Evolutionary conservation across 2,329 filamentous ascomycete species (phyloP).

Genomic region (Colletotrichum echinochloae): DNA sequence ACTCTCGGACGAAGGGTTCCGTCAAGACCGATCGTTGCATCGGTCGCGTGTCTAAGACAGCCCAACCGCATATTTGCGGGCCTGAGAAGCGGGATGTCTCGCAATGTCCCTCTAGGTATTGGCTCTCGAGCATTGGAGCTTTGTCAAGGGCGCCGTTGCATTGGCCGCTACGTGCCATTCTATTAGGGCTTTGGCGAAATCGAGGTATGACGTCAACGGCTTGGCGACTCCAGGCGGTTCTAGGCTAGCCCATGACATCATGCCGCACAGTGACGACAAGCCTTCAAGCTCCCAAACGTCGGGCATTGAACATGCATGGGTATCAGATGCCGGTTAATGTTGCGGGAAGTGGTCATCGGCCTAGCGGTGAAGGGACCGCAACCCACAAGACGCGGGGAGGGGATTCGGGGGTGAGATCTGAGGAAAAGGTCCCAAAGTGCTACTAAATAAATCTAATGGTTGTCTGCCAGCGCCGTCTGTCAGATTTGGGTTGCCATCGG

Average conservation of each 20-base stretch:
- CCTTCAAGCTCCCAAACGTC: constrained; percentile 12
- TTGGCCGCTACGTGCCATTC: neutral
- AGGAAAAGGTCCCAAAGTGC: neutral
- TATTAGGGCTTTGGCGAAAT: constrained; percentile 17
- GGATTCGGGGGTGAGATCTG: too few relatives aligned
- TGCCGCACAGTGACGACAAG: constrained; percentile 38
- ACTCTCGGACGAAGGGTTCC: neutral
- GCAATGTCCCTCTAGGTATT: constrained; percentile 14
- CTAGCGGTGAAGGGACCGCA: constrained; percentile 23
- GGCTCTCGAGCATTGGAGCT: constrained; percentile 8
- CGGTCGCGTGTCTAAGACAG: constrained; percentile 4
- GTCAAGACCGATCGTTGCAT: neutral
- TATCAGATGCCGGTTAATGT: constrained; percentile 21
- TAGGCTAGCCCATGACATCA: constrained; percentile 36
- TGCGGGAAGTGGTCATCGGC: constrained; percentile 13
- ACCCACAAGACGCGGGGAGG: neutral
- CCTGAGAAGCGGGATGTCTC: constrained; percentile 2
- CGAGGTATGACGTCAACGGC: constrained; percentile 35
- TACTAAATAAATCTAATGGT: constrained; percentile 3
- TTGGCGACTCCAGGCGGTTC: constrained; percentile 13
- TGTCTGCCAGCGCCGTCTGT: neutral
- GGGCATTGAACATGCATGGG: constrained; percentile 3
- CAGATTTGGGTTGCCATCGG: neutral
- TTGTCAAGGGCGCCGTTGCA: neutral
- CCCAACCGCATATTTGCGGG: neutral